phyloP scores from a whole-genome alignment of 2,329 filamentous ascomycete species.

The Cytospora piceicola region DNA sequence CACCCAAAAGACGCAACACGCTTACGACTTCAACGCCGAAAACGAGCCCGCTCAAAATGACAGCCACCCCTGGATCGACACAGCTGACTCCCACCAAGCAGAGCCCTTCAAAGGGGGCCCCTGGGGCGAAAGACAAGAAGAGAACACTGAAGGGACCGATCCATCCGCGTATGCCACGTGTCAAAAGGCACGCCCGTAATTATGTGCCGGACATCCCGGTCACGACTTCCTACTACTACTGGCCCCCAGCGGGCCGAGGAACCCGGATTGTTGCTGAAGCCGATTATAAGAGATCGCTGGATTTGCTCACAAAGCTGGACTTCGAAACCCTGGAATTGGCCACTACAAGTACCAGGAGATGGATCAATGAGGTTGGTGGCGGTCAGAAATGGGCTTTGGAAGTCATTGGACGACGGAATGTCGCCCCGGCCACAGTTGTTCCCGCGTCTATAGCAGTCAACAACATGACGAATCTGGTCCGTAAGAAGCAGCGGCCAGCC shows the following conservation, averaged over 20 bases:
- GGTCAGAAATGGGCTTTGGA: conserved; percentile 56
- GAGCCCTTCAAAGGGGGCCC: conserved; percentile 28
- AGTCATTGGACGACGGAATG: conserved; percentile 46
- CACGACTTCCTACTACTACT: conserved; percentile 66
- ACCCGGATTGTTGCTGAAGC: conserved; percentile 65
- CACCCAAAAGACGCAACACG: conserved; percentile 35
- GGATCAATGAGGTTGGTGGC: conserved; percentile 68
- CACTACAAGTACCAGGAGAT: conserved; percentile 66
- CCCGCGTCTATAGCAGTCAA: conserved; percentile 41
- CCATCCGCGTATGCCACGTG: conserved; percentile 63
- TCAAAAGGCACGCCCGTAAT: conserved; percentile 62
- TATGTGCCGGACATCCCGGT: conserved; percentile 54
- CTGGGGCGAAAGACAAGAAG: conserved; percentile 48
- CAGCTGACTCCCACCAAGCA: conserved; percentile 38
- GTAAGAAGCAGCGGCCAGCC: conserved; percentile 40
- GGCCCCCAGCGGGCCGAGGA: conserved; percentile 66
- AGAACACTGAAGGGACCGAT: conserved; percentile 62
- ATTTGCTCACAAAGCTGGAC: conserved; percentile 73
- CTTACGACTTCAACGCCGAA: conserved; percentile 32
- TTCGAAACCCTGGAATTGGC: conserved; percentile 70
- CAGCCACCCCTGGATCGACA: conserved; percentile 39
- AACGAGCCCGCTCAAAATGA: conserved; percentile 35
- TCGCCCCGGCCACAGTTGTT: not conserved
- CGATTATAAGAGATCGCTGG: conserved; percentile 69
- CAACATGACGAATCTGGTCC: conserved; percentile 54